phyloP scores from a whole-genome alignment of 1,139 yeast species.

The Pichia cactophila region DNA sequence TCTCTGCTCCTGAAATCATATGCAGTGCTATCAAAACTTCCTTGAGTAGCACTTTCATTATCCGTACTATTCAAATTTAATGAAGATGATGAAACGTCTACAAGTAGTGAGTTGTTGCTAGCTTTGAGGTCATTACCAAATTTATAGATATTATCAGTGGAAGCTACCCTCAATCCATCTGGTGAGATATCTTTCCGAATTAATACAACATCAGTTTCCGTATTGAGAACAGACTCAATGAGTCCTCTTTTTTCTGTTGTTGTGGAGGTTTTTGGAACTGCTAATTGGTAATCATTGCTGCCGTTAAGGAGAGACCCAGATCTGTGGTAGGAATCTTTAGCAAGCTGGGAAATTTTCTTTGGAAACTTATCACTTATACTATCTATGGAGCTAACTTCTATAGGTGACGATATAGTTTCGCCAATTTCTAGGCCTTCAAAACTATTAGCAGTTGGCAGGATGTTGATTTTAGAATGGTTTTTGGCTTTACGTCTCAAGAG shows the following conservation, averaged over 20 bases:
- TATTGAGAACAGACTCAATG: conserved; percentile 15
- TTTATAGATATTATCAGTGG: neutral
- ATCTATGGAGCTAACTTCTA: neutral
- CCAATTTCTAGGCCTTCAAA: neutral
- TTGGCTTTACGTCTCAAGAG: neutral
- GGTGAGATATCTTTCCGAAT: conserved; percentile 17
- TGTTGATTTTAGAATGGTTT: no score
- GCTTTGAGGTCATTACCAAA: neutral
- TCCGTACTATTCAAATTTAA: conserved; percentile 1
- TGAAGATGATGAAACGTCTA: conserved; percentile 4
- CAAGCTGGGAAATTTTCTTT: no score
- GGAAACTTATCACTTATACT: no score
- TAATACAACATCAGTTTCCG: conserved; percentile 17
- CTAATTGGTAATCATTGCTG: neutral
- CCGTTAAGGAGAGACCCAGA: neutral
- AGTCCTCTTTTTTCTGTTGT: conserved; percentile 5
- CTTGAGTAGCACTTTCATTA: neutral
- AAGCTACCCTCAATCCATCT: neutral
- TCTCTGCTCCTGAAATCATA: neutral
- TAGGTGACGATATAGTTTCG: neutral
- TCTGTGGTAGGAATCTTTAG: neutral
- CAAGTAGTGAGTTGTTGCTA: neutral
- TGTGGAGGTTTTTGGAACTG: neutral
- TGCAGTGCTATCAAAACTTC: no score
- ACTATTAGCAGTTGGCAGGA: no score